Evolutionary conservation across 2,329 filamentous ascomycete species (phyloP), one percentile per base, ranked within the genome.

Genomic region (Hypomyces rosellus): DNA sequence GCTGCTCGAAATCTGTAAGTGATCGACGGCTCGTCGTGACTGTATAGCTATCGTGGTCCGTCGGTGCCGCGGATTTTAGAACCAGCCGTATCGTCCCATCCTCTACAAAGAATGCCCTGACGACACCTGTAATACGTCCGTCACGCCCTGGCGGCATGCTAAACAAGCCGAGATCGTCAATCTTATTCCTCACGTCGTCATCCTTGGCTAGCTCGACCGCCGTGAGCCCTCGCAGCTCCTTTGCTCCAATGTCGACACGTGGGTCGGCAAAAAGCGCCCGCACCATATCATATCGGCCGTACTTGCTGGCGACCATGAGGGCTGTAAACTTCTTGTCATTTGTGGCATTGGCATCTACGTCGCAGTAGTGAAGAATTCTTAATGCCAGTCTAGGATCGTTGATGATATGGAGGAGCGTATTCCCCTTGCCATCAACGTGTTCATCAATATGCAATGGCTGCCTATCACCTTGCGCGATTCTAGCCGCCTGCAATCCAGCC

Each of bases 271-370:
- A 97, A 5, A 99, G 76, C 9, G 85, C 84, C 52, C 91, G 80
- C 15, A 99, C 92, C 75, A 96, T 89, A 60, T 97, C 93, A 48
- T 95, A 86, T 55, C 93, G 82, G 34, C 93, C 93, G 63, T 97
- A 99, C 67, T 99, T 99, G 77, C 92, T 97, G 7, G 92, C 92
- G 55, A 99, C 87, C 93, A 99, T 99, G 50, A 99, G 75, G 2
- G 93, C 85, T 0, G 95, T 99, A 63, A 99, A 97, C 44, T 82
- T 86, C 70, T 89, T 96, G 60, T 97, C 91, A 63, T 99, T 99
- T 8, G 85, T 87, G 8, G 92, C 91, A 68, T 99, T 99, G 49
- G 92, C 88, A 63, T 99, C 90, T n/a, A 90, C 86, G 59, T 99
- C 93, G 68, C 91, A 95, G 53, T 85, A 80, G 50, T 87, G 80